These are phyloP conservation scores for Colletotrichum higginsianum DNA, from an alignment of 2,329 filamentous ascomycete species.

Conservation along the genomic window DNA sequence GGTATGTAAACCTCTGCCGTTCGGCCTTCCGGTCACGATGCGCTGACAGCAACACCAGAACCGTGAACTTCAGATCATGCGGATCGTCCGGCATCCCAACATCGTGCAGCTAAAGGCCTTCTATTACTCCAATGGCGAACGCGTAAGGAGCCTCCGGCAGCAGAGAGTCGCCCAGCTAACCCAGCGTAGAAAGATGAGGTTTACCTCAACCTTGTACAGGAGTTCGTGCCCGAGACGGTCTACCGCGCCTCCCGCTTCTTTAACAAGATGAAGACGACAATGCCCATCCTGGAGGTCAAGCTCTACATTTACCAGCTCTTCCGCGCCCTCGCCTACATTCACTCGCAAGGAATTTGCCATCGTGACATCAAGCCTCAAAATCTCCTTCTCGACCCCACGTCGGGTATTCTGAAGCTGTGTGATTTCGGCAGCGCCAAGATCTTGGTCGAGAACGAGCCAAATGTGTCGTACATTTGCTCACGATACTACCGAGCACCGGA, in stretches of 20 bases:
- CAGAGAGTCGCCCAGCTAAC: slow-evolving; percentile 5
- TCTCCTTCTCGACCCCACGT: slow-evolving; percentile 90
- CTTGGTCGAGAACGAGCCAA: slow-evolving; percentile 97
- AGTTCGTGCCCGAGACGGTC: slow-evolving; percentile 98
- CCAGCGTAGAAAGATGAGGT: slow-evolving; percentile 90
- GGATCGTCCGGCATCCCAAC: slow-evolving; percentile 98
- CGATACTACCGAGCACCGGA: slow-evolving; percentile 98
- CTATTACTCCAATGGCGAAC: slow-evolving; percentile 99
- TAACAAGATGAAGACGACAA: slow-evolving; percentile 99
- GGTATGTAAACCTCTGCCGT: slow-evolving; percentile 64
- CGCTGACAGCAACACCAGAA: slow-evolving; percentile 72
- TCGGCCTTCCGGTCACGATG: slow-evolving; percentile 4
- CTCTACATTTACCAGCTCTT: slow-evolving; percentile 99
- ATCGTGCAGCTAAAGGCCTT: slow-evolving; percentile 99
- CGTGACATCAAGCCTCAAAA: slow-evolving; percentile 99
- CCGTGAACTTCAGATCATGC: slow-evolving; percentile 99
- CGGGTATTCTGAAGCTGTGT: slow-evolving; percentile 95
- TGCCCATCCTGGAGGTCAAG: slow-evolving; percentile 99
- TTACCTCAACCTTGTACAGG: slow-evolving; percentile 97
- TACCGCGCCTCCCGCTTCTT: slow-evolving; percentile 99
- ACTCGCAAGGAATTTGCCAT: slow-evolving; percentile 99
- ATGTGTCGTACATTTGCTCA: slow-evolving; percentile 99
- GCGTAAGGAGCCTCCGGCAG: slow-evolving; percentile 70
- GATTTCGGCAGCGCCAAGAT: slow-evolving; percentile 99
- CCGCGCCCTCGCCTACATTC: slow-evolving; percentile 97